A percentile compares a stretch with the other conserved stretches of the same genome.
Evolutionary conservation across 2,329 filamentous ascomycete species (phyloP).

Genomic region (Aureobasidium sp.): DNA sequence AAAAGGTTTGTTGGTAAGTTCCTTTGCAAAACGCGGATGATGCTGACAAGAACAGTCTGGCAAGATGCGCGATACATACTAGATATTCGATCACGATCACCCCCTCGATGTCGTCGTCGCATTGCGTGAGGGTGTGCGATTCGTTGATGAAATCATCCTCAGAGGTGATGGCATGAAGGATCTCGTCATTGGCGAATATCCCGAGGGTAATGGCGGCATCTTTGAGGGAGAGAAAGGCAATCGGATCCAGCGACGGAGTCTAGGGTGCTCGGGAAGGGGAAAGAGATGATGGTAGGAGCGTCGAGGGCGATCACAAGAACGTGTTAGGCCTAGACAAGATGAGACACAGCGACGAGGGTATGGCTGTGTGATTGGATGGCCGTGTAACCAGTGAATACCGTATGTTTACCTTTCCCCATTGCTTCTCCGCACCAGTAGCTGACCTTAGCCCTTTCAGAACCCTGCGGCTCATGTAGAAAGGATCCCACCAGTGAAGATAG

Average conservation of each 20-base stretch:
- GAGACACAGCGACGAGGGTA: conserved; percentile 47
- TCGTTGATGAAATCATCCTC: conserved; percentile 50
- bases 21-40: too few relatives aligned
- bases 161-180: conserved; percentile 52
- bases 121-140: conserved; percentile 52
- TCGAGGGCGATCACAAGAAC: not conserved
- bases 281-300: not conserved
- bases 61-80: conserved; percentile 50
- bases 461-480: conserved; percentile 25
- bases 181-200: conserved; percentile 48
- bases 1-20: too few relatives aligned
- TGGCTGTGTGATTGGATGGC: conserved; percentile 52
- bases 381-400: conserved; percentile 25
- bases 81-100: conserved; percentile 24
- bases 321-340: conserved; percentile 22
- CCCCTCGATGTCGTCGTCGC: conserved; percentile 52
- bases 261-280: not conserved
- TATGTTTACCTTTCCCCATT: not conserved
- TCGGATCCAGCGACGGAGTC: not conserved
- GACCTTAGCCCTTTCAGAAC: conserved; percentile 7
- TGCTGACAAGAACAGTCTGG: conserved; percentile 23
- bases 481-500: conserved; percentile 29
- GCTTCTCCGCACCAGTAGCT: not conserved
- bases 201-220: conserved; percentile 21
- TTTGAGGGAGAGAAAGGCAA: not conserved